Evolutionary conservation across 179 eudicot genomes (phyloP).

Genomic region (Heliamphora pulchella): DNA sequence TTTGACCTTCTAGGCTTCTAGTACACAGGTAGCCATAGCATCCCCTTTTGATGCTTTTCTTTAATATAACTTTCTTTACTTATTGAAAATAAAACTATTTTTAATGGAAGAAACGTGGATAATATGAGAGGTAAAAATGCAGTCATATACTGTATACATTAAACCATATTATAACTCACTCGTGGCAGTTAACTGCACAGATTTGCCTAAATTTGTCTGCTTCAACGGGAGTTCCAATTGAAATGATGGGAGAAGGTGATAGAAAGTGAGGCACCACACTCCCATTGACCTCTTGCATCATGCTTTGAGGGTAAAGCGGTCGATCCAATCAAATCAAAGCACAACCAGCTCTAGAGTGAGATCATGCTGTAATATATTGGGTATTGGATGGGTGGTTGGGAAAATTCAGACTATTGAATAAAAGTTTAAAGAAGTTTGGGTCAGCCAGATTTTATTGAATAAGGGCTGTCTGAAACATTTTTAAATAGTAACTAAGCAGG

Average conservation of each 20-base stretch:
- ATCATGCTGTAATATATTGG: not conserved
- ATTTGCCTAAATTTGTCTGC: not conserved
- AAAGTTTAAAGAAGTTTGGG: not conserved
- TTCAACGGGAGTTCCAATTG: not conserved
- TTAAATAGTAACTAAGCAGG: not conserved
- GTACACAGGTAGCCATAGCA: not conserved
- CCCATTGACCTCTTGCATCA: not conserved
- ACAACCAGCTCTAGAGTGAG: not conserved
- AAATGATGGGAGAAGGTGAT: not conserved
- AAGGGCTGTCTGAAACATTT: not conserved
- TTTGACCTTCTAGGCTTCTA: not conserved
- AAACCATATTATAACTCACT: not conserved
- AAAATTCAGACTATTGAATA: not conserved
- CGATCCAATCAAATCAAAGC: not conserved
- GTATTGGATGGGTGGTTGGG: not conserved
- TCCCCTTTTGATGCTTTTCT: not conserved
- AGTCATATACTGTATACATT: not conserved
- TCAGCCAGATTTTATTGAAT: not conserved
- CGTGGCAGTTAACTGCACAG: not conserved
- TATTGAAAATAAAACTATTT: not conserved
- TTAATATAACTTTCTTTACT: not conserved
- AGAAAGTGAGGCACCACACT: not conserved
- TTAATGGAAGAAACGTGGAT: not conserved
- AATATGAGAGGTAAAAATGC: not conserved
- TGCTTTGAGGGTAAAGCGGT: not conserved